Conservation (phyloP, 129 eudicot genomes). For the Lactuca saligna region DNA sequence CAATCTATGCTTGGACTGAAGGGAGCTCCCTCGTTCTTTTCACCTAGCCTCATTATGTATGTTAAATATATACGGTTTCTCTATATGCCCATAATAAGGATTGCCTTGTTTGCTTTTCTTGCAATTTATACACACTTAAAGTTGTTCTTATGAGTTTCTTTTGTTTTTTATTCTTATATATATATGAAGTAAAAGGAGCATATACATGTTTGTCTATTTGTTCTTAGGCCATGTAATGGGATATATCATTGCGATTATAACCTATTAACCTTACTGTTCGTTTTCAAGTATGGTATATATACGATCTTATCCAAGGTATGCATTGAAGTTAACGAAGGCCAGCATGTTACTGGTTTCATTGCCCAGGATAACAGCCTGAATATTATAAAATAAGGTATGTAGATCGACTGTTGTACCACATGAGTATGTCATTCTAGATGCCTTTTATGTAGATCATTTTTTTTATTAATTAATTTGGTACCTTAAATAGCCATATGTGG, state of each 20-base stretch:
- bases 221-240: background rate
- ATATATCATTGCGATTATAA: background rate
- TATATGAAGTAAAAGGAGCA: background rate
- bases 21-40: constrained; percentile 89
- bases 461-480: constrained; percentile 13
- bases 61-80: background rate
- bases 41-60: background rate
- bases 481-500: constrained; percentile 34
- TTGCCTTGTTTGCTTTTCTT: background rate
- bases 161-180: background rate
- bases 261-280: background rate
- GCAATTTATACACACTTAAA: background rate
- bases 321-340: constrained; percentile 12
- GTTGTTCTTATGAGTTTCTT: background rate
- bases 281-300: background rate
- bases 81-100: background rate
- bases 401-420: constrained; percentile 27
- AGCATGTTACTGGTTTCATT: constrained; percentile 20
- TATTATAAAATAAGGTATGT: constrained; percentile 14
- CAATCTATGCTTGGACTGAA: constrained; percentile 99
- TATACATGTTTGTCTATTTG: background rate
- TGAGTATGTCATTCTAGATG: constrained; percentile 32
- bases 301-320: background rate
- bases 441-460: constrained; percentile 13
- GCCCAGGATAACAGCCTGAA: constrained; percentile 2